Evolutionary conservation across 768 basidiomycete species (phyloP).

Genomic region (Leccinum subgranulosum): DNA sequence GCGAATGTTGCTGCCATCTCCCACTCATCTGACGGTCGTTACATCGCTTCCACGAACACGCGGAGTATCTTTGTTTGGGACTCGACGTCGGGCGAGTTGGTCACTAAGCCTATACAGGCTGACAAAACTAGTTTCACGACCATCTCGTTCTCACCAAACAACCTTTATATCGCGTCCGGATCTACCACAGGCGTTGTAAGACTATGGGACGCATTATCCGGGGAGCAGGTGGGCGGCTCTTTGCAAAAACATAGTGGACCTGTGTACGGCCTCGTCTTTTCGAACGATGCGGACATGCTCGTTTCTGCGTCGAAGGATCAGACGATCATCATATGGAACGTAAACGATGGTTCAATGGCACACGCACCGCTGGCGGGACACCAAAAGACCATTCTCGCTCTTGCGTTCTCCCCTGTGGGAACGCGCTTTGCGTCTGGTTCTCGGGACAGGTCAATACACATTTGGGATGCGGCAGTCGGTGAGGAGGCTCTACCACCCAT

Average conservation of each 20-base stretch:
- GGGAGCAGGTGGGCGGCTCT: conserved; percentile 11
- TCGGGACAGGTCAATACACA: conserved; percentile 25
- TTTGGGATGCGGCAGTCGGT: conserved; percentile 28
- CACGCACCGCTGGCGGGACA: conserved; percentile 23
- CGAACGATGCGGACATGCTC: conserved; percentile 22
- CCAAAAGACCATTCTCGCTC: conserved; percentile 22
- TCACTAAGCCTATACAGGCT: conserved; percentile 16
- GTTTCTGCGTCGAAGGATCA: conserved; percentile 27
- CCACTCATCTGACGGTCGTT: conserved; percentile 27
- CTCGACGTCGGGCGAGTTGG: conserved; percentile 26
- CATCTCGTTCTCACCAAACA: conserved; percentile 31
- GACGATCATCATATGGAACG: conserved; percentile 28
- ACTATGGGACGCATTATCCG: conserved; percentile 28
- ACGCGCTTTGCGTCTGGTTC: conserved; percentile 29
- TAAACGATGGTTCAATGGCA: conserved; percentile 8
- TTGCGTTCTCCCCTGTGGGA: conserved; percentile 29
- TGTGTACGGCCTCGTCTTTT: conserved; percentile 30
- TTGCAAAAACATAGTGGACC: conserved; percentile 23
- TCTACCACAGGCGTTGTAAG: conserved; percentile 16
- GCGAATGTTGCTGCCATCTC: conserved; percentile 17
- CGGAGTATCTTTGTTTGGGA: conserved; percentile 25
- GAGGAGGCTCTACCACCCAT: conserved; percentile 15
- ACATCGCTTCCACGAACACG: conserved; percentile 26
- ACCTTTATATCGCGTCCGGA: conserved; percentile 24
- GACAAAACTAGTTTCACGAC: conserved; percentile 9